Conservation (phyloP, 2,329 filamentous ascomycete genomes). For the Aspergillus vadensis region DNA sequence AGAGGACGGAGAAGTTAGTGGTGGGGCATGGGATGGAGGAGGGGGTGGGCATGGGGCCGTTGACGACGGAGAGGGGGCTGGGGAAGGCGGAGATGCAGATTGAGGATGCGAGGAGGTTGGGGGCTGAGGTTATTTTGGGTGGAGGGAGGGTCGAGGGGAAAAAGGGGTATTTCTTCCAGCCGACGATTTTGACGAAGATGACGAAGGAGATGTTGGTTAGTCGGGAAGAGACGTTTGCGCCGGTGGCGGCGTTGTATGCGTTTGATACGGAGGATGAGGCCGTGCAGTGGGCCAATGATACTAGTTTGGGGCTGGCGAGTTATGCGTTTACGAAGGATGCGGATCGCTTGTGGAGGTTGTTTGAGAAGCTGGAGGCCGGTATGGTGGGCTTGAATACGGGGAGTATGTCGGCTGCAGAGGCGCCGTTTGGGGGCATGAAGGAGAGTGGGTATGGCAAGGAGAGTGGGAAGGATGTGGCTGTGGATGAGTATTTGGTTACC, state of each 20-base stretch:
- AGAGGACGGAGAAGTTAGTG: conserved; percentile 54
- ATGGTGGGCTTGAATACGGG: conserved; percentile 70
- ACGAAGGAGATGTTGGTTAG: conserved; percentile 60
- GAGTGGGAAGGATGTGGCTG: conserved; percentile 66
- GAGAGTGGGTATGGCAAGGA: conserved; percentile 70
- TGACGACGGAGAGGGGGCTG: conserved; percentile 59
- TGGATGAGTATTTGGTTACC: conserved; percentile 63
- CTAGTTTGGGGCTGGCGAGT: conserved; percentile 66
- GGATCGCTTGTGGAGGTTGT: conserved; percentile 64
- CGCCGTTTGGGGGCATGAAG: conserved; percentile 69
- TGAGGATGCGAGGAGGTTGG: conserved; percentile 63
- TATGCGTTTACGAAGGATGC: conserved; percentile 71
- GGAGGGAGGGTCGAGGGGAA: conserved; percentile 51
- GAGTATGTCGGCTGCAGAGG: conserved; percentile 67
- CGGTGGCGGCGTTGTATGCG: conserved; percentile 63
- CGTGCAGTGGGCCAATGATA: conserved; percentile 61
- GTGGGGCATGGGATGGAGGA: conserved; percentile 62
- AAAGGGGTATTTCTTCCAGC: conserved; percentile 71
- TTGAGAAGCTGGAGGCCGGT: conserved; percentile 68
- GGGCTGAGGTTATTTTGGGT: conserved; percentile 65
- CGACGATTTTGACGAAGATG: conserved; percentile 64
- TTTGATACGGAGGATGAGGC: conserved; percentile 69
- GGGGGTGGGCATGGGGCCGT: conserved; percentile 61
- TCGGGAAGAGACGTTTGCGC: conserved; percentile 67
- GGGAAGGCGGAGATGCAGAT: conserved; percentile 62